Percentiles rank a stretch among this genome's conserved stretches.
Evolutionary conservation across 306 rosid species (phyloP).

Genomic region (Cucumis cinereus): DNA sequence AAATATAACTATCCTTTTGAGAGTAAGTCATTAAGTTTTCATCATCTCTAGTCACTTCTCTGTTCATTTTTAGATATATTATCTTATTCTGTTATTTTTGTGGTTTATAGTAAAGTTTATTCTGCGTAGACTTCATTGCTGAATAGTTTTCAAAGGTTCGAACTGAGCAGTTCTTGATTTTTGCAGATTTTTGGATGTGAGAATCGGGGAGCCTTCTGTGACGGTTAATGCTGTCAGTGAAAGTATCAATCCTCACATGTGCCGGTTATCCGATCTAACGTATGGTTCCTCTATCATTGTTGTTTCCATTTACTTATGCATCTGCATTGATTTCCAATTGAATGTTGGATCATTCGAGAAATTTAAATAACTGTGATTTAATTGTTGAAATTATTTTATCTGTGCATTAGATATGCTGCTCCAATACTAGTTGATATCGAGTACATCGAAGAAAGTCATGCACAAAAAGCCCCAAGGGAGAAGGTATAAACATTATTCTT

Average conservation of each 20-base stretch:
- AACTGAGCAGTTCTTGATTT: constrained; percentile 2
- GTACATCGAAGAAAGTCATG: constrained; percentile 42
- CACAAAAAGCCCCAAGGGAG: constrained; percentile 12
- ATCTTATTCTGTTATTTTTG: not conserved
- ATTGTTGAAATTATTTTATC: not conserved
- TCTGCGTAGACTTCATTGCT: not conserved
- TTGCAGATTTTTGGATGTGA: constrained; percentile 56
- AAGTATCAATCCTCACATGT: constrained; percentile 44
- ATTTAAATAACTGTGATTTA: not conserved
- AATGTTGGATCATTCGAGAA: not conserved
- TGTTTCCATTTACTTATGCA: not conserved
- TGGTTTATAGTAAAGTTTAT: not conserved
- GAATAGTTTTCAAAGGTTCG: not conserved
- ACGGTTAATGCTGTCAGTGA: constrained; percentile 32
- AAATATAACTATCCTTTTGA: too few species aligned
- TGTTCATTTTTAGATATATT: not conserved
- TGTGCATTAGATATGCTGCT: constrained; percentile 52
- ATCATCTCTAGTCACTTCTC: not conserved
- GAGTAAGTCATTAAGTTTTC: not conserved
- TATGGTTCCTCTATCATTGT: constrained; percentile 19
- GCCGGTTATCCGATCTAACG: constrained; percentile 80
- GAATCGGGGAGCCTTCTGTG: constrained; percentile 50
- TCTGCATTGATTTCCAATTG: not conserved
- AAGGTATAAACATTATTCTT: constrained; percentile 30
- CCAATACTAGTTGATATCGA: constrained; percentile 61